These are phyloP conservation scores for Agroathelia rolfsii DNA, from an alignment of 1,284 basidiomycete species.

Conservation along the genomic window DNA sequence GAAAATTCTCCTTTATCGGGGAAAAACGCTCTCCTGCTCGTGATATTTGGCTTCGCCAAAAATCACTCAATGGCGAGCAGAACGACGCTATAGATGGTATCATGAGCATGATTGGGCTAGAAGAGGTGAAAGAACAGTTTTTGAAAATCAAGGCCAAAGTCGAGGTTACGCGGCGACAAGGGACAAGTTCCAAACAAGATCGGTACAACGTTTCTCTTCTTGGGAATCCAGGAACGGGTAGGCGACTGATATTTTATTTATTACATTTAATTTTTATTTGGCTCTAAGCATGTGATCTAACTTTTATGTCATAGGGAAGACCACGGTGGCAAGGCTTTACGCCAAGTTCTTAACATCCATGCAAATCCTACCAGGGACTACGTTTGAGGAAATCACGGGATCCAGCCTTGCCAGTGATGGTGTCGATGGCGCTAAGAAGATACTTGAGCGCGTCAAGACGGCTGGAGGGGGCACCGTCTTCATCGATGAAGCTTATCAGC, in stretches of 20 bases:
- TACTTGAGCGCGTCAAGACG: constrained; percentile 16
- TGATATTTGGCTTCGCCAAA: constrained; percentile 20
- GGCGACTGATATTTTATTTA: no score
- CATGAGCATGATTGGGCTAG: constrained; percentile 24
- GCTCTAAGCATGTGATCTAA: constrained; percentile 1
- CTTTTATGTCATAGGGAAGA: constrained; percentile 19
- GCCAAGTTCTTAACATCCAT: constrained; percentile 22
- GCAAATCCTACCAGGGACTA: constrained; percentile 17
- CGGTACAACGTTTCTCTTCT: constrained; percentile 23
- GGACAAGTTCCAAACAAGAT: constrained; percentile 16
- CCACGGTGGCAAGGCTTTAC: constrained; percentile 24
- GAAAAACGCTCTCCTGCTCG: constrained; percentile 9
- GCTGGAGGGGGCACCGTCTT: constrained; percentile 24
- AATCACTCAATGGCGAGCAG: constrained; percentile 18
- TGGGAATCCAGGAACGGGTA: constrained; percentile 27
- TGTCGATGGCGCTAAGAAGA: constrained; percentile 17
- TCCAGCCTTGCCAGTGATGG: constrained; percentile 22
- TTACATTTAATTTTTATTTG: not conserved
- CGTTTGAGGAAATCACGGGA: constrained; percentile 23
- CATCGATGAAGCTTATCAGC: constrained; percentile 25
- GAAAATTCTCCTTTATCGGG: no score
- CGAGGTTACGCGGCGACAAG: constrained; percentile 18
- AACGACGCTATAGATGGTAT: constrained; percentile 20
- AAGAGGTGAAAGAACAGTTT: constrained; percentile 22
- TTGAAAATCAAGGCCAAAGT: constrained; percentile 22